phyloP scores from a whole-genome alignment of 371 early-diverging fungal species.

The Mortierella sp. region DNA sequence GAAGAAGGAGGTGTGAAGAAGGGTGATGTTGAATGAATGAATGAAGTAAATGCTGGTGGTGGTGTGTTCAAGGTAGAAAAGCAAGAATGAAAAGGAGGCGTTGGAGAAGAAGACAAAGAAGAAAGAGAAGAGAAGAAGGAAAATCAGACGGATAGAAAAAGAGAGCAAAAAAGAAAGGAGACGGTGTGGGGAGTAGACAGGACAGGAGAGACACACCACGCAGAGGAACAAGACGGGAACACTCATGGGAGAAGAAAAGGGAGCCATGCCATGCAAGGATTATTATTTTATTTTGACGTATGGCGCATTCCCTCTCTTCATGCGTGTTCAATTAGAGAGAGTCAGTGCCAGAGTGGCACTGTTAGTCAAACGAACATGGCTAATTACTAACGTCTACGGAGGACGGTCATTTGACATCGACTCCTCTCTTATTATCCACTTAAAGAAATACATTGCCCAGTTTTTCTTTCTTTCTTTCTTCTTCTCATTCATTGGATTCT shows the following conservation, averaged over 20 bases:
- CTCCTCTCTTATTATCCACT: too few species aligned
- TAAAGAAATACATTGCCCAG: too few species aligned
- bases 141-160: conserved; percentile 10
- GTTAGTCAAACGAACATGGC: background rate
- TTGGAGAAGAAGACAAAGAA: background rate
- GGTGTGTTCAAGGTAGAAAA: background rate
- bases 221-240: too few species aligned
- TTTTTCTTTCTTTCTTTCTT: background rate
- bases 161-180: background rate
- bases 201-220: background rate
- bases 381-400: background rate
- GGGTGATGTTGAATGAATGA: too few species aligned
- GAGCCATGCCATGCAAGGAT: too few species aligned
- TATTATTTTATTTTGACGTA: too few species aligned
- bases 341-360: background rate
- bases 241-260: too few species aligned
- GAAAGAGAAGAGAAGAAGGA: background rate
- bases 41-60: background rate
- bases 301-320: too few species aligned
- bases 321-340: background rate
- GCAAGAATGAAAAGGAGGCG: background rate
- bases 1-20: too few species aligned
- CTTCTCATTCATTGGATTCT: background rate
- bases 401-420: background rate
- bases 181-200: background rate